Evolutionary conservation across 257 asterid genomes (phyloP).

Genomic region (Rubia yunnanensis): DNA sequence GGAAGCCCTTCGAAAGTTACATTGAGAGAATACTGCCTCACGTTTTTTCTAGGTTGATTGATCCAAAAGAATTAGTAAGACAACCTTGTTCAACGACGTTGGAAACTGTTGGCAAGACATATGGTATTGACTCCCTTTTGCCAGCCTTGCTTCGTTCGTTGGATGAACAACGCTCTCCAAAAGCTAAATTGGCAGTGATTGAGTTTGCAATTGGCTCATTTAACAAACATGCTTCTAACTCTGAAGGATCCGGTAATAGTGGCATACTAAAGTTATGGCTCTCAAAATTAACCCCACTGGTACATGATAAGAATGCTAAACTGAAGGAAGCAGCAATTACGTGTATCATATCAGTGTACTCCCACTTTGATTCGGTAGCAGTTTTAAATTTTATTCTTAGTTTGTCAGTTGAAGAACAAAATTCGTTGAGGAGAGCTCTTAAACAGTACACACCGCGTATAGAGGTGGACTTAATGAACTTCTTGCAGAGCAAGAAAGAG

Average conservation of each 20-base stretch:
- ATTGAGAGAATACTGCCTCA: slow-evolving; percentile 97
- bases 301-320: slow-evolving; percentile 84
- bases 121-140: slow-evolving; percentile 82
- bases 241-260: slow-evolving; percentile 75
- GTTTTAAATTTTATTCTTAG: slow-evolving; percentile 83
- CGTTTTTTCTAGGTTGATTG: slow-evolving; percentile 93
- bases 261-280: slow-evolving; percentile 97
- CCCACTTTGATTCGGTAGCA: slow-evolving; percentile 70
- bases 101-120: slow-evolving; percentile 87
- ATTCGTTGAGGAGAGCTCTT: slow-evolving; percentile 87
- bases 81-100: slow-evolving; percentile 91
- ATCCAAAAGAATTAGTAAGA: slow-evolving; percentile 93
- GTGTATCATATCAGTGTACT: slow-evolving; percentile 82
- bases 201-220: slow-evolving; percentile 91
- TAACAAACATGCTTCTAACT: slow-evolving; percentile 64
- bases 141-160: slow-evolving; percentile 93
- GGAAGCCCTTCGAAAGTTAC: slow-evolving; percentile 92
- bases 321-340: slow-evolving; percentile 90
- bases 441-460: slow-evolving; percentile 98
- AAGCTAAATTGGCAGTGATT: slow-evolving; percentile 95
- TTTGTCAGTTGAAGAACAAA: slow-evolving; percentile 93
- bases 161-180: slow-evolving; percentile 99
- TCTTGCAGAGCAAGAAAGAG: slow-evolving; percentile 90
- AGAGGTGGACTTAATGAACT: slow-evolving; percentile 95
- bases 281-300: slow-evolving; percentile 79